Evolutionary conservation across 2,329 filamentous ascomycete species (phyloP).

Genomic region (Fusarium incarnatum): DNA sequence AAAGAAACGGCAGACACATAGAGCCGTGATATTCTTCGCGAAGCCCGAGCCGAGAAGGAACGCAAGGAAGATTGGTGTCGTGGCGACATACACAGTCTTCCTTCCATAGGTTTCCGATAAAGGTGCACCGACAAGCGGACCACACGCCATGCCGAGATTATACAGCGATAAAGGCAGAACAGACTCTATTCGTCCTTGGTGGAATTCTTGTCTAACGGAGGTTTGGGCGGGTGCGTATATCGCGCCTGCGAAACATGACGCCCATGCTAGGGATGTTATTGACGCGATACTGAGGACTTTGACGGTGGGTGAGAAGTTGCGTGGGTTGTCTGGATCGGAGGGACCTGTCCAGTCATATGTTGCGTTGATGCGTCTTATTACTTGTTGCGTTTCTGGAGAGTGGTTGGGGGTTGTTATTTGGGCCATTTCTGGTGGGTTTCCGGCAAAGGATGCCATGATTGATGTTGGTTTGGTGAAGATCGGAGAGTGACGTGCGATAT

Average conservation of each 20-base stretch:
- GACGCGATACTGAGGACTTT: conserved; percentile 22
- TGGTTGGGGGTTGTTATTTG: background rate
- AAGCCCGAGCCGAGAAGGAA: conserved; percentile 9
- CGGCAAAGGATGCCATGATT: too few relatives aligned
- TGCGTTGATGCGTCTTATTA: conserved; percentile 33
- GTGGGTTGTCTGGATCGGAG: conserved; percentile 24
- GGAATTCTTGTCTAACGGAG: conserved; percentile 9
- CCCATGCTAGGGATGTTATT: conserved; percentile 13
- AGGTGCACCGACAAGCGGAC: conserved; percentile 23
- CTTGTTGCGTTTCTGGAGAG: background rate
- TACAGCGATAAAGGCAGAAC: conserved; percentile 22
- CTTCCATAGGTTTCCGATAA: conserved; percentile 28
- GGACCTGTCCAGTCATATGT: conserved; percentile 32
- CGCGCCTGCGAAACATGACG: conserved; percentile 14
- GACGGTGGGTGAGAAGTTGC: conserved; percentile 9
- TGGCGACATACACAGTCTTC: conserved; percentile 29
- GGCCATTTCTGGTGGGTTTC: conserved; percentile 2
- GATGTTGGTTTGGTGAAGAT: background rate
- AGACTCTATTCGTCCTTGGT: background rate
- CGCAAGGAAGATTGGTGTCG: conserved; percentile 20
- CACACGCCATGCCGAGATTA: conserved; percentile 36
- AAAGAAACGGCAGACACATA: conserved; percentile 26
- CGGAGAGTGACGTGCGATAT: background rate
- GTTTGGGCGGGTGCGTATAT: conserved; percentile 28
- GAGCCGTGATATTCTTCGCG: background rate